Evolutionary conservation across 805 yeast genomes (phyloP).

Genomic region (Candida tammaniensis): DNA sequence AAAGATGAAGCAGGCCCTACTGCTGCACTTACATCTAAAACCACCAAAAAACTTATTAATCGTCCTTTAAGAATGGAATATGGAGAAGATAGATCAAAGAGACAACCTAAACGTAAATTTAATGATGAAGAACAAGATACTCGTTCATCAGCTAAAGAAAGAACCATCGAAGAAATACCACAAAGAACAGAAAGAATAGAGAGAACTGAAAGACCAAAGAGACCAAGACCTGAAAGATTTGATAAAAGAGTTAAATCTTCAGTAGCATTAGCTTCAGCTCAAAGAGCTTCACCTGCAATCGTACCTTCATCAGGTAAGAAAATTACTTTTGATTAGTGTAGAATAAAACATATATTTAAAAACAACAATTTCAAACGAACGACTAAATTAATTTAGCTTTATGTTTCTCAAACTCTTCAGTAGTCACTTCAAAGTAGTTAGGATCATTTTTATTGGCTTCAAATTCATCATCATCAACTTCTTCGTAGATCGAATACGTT

Average conservation of each 20-base stretch:
- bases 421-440: slow-evolving; percentile 40
- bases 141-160: slow-evolving; percentile 8
- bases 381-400: slow-evolving; percentile 10
- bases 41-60: slow-evolving; percentile 63
- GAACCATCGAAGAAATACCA: slow-evolving; percentile 5
- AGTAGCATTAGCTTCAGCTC: slow-evolving; percentile 83
- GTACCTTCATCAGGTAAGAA: slow-evolving; percentile 91
- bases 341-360: slow-evolving; percentile 11
- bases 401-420: slow-evolving; percentile 24
- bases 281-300: slow-evolving; percentile 84
- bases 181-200: slow-evolving; percentile 18
- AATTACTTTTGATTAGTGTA: slow-evolving; percentile 55
- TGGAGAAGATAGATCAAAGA: slow-evolving; percentile 91
- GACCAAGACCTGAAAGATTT: slow-evolving; percentile 13
- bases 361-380: slow-evolving; percentile 2
- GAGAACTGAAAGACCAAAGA: slow-evolving; percentile 14
- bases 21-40: slow-evolving; percentile 70
- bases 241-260: slow-evolving; percentile 68
- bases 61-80: slow-evolving; percentile 82
- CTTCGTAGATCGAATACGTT: slow-evolving; percentile 38
- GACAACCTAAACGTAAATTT: slow-evolving; percentile 46
- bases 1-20: slow-evolving; percentile 78
- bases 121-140: slow-evolving; percentile 18
- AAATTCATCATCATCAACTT: slow-evolving; percentile 47
- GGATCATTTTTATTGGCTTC: slow-evolving; percentile 46